A percentile compares a stretch with the other conserved stretches of the same genome.
phyloP scores from a whole-genome alignment of 164 flowering plant species.

The Stephania cephalantha region DNA sequence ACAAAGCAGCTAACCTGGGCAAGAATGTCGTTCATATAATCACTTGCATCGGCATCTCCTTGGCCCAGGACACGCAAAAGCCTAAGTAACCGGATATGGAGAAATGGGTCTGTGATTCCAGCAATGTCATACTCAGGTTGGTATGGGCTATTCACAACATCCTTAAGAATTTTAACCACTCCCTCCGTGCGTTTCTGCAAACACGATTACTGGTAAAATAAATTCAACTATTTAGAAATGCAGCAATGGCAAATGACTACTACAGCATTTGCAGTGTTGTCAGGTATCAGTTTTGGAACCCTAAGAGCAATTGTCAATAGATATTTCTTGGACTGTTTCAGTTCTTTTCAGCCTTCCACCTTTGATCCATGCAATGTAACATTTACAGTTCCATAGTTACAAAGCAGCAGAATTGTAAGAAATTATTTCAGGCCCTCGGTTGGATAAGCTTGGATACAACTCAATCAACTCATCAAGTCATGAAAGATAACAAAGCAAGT shows the following conservation, averaged over 20 bases:
- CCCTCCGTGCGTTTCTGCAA: conserved; percentile 73
- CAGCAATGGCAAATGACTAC: not conserved
- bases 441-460: too few relatives aligned
- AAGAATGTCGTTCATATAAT: conserved; percentile 94
- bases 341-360: not conserved
- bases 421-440: not conserved
- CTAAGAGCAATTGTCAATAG: not conserved
- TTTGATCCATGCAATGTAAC: not conserved
- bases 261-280: not conserved
- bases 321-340: not conserved
- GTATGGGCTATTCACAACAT: conserved; percentile 87
- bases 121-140: conserved; percentile 94
- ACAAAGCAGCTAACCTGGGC: conserved; percentile 70
- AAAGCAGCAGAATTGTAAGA: not conserved
- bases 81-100: conserved; percentile 82
- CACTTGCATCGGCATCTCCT: conserved; percentile 97
- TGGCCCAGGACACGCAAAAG: conserved; percentile 77
- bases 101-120: conserved; percentile 96
- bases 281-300: not conserved
- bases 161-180: conserved; percentile 77
- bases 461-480: too few relatives aligned
- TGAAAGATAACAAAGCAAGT: too few relatives aligned
- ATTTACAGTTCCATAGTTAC: not conserved
- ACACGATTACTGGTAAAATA: conserved; percentile 10
- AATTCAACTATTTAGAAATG: not conserved